Evolutionary conservation across 257 asterid species (phyloP).

Genomic region (Nicotiana attenuata): DNA sequence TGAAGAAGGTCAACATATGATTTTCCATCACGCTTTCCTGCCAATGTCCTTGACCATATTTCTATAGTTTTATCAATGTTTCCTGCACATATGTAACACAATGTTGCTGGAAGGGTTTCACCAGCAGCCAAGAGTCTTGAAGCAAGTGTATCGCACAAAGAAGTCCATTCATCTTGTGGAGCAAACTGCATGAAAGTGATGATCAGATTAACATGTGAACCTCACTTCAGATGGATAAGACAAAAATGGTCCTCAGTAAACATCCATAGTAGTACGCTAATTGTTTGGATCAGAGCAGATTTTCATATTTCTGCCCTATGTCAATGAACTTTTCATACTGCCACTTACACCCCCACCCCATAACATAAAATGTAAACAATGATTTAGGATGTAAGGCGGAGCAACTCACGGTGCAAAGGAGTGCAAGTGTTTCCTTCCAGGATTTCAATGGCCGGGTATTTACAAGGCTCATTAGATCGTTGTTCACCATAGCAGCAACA

Average conservation of each 20-base stretch:
- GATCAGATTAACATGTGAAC: conserved; percentile 13
- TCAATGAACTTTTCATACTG: neutral
- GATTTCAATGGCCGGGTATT: conserved; percentile 78
- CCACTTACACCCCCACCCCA: neutral
- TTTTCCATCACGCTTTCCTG: conserved; percentile 64
- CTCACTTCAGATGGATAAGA: neutral
- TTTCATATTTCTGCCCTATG: neutral
- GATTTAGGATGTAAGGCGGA: neutral
- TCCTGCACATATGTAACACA: conserved; percentile 91
- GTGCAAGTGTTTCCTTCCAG: conserved; percentile 98
- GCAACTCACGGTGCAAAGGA: conserved; percentile 77
- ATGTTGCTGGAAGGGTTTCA: conserved; percentile 77
- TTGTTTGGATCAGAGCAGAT: neutral
- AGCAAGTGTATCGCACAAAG: conserved; percentile 79
- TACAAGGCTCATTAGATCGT: conserved; percentile 85
- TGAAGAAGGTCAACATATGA: conserved; percentile 81
- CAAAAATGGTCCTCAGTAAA: neutral
- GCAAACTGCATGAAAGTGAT: conserved; percentile 59
- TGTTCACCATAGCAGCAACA: conserved; percentile 86
- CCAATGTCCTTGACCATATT: conserved; percentile 81
- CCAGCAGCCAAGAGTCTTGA: conserved; percentile 85
- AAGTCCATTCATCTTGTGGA: conserved; percentile 77
- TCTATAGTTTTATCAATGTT: conserved; percentile 88
- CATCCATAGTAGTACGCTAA: neutral
- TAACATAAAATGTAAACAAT: neutral